Base-by-base conservation (phyloP, 768 basidiomycete species). In the Tricholoma saponaceum region DNA sequence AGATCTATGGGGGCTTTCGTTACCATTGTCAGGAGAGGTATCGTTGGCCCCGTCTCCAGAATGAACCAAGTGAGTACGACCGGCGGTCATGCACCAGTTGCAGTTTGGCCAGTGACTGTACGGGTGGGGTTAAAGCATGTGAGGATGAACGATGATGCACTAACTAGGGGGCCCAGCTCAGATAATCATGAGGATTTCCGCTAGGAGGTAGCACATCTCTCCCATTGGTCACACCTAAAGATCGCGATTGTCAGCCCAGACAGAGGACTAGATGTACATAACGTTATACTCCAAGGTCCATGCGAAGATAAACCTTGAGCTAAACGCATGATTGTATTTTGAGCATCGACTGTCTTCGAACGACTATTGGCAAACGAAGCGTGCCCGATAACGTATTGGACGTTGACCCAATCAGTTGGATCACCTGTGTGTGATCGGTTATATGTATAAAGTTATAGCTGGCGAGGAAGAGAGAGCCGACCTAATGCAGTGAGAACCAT, bases 101-200 rank as follows among this genome's bases (percentile, higher is more conserved):
- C 39, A 54, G 30, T 43, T 7, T 26, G 47, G 47, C 47, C 47
- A 41, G 23, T 43, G 33, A 43, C 33, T 54, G n/a, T 10, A 20
- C 26, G 62, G 10, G 30, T 23, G 23, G 14, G 9, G 9, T 26
- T 54, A 54, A 12, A 28, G 14, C 9, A 5, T 13, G 35, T 25
- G 4, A 9, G 52, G n/a, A 26, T 12, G 14, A 54, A 63, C 82
- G 80, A 58, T 80, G 82, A 46, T 1, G 28, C 56, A 69, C 75
- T 66, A 63, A 83, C 83, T 84, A 84, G 3, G 83, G 83, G 16
- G 82, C 83, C 77, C 78, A 83, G 58, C 81, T 82, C 55, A 83
- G 64, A 62, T 83, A 84, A 64, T 83, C 83, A 35, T 72, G 75
- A 7, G 66, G 43, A 58, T 83, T 22, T 54, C 39, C 53, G n/a